phyloP scores from a whole-genome alignment of 768 basidiomycete species.

The Termitomyces sp. region DNA sequence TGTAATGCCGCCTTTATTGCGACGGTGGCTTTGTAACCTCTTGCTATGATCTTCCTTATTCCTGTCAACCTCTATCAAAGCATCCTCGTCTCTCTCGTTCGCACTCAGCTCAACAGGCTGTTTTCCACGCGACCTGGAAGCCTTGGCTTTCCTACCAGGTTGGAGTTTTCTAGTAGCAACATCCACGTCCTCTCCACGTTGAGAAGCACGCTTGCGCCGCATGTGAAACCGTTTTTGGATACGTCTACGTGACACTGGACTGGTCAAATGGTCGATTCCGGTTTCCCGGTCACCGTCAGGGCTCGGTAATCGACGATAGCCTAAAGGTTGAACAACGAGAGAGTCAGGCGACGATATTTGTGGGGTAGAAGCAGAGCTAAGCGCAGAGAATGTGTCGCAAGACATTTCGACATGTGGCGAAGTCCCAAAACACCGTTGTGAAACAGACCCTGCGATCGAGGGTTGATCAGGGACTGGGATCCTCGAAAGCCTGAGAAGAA shows the following conservation, averaged over 20 bases:
- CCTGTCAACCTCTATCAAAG: conserved; percentile 6
- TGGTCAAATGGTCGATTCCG: conserved; percentile 20
- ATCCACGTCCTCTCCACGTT: conserved; percentile 29
- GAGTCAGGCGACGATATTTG: not conserved
- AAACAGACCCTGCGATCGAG: not conserved
- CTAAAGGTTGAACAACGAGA: conserved; percentile 3
- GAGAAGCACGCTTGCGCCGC: conserved; percentile 61
- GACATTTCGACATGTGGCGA: conserved; percentile 2
- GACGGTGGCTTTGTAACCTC: not conserved
- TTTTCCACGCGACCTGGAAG: conserved; percentile 12
- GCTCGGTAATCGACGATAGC: conserved; percentile 7
- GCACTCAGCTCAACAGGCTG: not conserved
- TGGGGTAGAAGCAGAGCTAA: conserved; percentile 4
- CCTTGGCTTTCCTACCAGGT: conserved; percentile 28
- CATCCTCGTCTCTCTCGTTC: conserved; percentile 1
- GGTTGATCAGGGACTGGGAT: conserved; percentile 7
- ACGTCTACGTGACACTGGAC: conserved; percentile 49
- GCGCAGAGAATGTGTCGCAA: not conserved
- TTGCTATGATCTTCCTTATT: conserved; percentile 1
- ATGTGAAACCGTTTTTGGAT: conserved; percentile 62
- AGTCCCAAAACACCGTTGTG: not conserved
- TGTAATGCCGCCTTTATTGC: conserved; percentile 32
- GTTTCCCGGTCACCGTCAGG: conserved; percentile 3
- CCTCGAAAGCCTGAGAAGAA: conserved; percentile 1
- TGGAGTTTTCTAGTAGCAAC: conserved; percentile 26